phyloP scores from a whole-genome alignment of 257 asterid species.

The Nicotiana undulata region DNA sequence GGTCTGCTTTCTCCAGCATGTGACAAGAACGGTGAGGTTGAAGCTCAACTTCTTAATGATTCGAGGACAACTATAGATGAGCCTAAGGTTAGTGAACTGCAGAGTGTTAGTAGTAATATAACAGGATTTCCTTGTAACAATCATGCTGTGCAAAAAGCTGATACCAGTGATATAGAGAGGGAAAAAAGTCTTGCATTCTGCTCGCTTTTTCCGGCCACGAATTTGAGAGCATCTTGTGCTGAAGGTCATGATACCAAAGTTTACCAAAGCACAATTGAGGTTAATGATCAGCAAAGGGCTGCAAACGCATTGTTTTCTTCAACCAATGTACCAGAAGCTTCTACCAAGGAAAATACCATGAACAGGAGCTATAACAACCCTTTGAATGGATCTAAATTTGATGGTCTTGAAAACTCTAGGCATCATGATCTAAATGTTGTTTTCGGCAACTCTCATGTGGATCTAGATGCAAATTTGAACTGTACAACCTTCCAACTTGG shows the following conservation, averaged over 20 bases:
- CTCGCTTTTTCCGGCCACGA: conserved; percentile 32
- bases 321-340: conserved; percentile 26
- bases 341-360: conserved; percentile 23
- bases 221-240: conserved; percentile 20
- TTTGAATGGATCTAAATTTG: conserved; percentile 25
- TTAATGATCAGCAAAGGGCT: conserved; percentile 28
- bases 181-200: conserved; percentile 30
- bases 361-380: conserved; percentile 26
- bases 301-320: conserved; percentile 23
- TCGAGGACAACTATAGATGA: conserved; percentile 21
- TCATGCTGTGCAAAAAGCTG: conserved; percentile 21
- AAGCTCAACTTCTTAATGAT: conserved; percentile 18
- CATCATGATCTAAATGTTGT: conserved; percentile 54
- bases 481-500: conserved; percentile 26
- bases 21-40: conserved; percentile 20
- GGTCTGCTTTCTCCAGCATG: conserved; percentile 16
- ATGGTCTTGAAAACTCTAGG: conserved; percentile 23
- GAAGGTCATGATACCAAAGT: conserved; percentile 26
- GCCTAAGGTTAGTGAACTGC: conserved; percentile 20
- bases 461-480: conserved; percentile 25
- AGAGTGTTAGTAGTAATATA: conserved; percentile 16
- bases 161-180: conserved; percentile 24
- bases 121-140: conserved; percentile 27
- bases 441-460: conserved; percentile 32
- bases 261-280: conserved; percentile 27